A percentile compares a stretch with the other conserved stretches of the same genome.
phyloP scores from a whole-genome alignment of 352 stramenopile species.

The Globisporangium recalcitrans region DNA sequence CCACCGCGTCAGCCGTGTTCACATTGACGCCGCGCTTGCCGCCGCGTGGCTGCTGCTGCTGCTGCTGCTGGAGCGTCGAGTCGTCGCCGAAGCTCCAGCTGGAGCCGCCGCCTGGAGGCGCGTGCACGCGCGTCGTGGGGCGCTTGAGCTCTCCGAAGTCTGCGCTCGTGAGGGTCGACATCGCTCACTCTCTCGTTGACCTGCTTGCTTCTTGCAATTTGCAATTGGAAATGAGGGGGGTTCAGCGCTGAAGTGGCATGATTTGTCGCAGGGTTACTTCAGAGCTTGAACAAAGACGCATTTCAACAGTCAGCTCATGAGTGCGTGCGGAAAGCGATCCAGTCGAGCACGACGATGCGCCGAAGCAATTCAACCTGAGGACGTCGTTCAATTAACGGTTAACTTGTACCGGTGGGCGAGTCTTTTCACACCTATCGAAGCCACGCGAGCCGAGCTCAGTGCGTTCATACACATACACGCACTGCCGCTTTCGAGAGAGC shows the following conservation, averaged over 20 bases:
- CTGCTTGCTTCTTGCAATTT: neutral
- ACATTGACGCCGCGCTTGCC: constrained; percentile 15
- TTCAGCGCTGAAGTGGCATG: constrained; percentile 5
- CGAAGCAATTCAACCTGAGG: neutral
- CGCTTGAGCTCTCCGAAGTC: constrained; percentile 83
- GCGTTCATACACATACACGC: constrained; percentile 6
- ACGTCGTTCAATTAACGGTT: neutral
- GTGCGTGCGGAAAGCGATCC: neutral
- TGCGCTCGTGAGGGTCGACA: constrained; percentile 81
- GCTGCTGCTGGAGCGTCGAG: constrained; percentile 20
- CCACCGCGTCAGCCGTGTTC: neutral
- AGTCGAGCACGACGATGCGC: neutral
- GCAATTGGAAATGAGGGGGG: constrained; percentile 3
- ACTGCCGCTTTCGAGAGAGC: too few species aligned
- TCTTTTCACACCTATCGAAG: neutral
- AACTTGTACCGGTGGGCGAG: neutral
- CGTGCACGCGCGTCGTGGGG: constrained; percentile 76
- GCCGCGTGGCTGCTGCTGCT: constrained; percentile 17
- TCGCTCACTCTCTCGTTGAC: constrained; percentile 14
- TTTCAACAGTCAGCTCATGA: neutral
- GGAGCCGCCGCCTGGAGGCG: constrained; percentile 68
- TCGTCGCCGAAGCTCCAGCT: constrained; percentile 66
- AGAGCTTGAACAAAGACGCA: neutral
- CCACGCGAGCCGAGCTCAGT: neutral
- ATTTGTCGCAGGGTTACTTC: neutral